Conservation (phyloP, 352 stramenopile genomes). For the Globisporangium spiculum region DNA sequence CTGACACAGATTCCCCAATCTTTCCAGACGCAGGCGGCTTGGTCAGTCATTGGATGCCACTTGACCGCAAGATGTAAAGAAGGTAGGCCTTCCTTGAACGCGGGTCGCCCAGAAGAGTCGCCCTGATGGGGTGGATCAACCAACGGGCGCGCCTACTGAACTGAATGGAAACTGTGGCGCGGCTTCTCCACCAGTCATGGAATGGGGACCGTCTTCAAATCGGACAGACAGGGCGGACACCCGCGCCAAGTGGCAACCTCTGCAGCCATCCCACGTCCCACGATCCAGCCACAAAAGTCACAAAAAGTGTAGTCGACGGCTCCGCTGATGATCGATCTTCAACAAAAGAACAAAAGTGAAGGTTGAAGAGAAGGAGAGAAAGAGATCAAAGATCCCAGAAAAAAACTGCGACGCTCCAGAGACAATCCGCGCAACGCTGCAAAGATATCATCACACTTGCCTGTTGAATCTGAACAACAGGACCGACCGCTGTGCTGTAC, state of each 20-base stretch:
- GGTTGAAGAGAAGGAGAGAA: neutral
- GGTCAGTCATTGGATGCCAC: neutral
- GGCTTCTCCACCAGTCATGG: neutral
- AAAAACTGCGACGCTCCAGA: neutral
- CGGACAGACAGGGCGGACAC: neutral
- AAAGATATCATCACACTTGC: neutral
- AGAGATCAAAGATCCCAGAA: constrained; percentile 1
- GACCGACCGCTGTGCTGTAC: too few species aligned
- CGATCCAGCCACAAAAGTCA: neutral
- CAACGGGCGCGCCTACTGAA: neutral
- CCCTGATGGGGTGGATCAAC: neutral
- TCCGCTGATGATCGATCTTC: neutral
- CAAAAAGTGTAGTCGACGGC: neutral
- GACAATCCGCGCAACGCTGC: neutral
- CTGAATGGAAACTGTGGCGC: neutral
- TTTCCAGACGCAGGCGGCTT: neutral
- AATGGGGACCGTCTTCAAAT: neutral
- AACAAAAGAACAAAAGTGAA: neutral
- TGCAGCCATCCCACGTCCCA: neutral
- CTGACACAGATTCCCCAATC: neutral
- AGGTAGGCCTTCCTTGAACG: neutral
- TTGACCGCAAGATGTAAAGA: neutral
- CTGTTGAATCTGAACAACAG: neutral
- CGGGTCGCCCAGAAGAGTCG: too few species aligned
- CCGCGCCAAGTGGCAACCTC: neutral